Evolutionary conservation across 2,329 filamentous ascomycete genomes (phyloP).

Genomic region (Colletotrichum sp.): DNA sequence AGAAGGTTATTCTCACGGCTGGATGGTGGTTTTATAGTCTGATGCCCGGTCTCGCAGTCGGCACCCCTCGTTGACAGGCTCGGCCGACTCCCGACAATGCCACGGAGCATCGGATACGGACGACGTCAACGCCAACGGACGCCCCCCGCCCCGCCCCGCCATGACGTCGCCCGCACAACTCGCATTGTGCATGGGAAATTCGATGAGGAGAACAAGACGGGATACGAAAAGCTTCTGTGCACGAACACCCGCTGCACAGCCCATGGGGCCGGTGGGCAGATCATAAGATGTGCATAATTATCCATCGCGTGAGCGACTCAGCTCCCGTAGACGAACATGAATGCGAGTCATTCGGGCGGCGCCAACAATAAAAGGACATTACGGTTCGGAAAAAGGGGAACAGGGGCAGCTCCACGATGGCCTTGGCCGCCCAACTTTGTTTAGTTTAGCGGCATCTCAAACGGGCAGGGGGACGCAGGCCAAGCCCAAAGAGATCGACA

Average conservation of each 20-base stretch:
- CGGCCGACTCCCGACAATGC: no score
- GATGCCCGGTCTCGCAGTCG: no score
- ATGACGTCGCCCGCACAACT: background rate
- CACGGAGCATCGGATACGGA: no score
- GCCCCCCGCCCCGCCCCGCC: no score
- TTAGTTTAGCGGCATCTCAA: background rate
- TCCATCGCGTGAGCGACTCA: background rate
- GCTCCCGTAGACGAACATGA: background rate
- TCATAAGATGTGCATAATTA: background rate
- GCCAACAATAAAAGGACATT: conserved; percentile 11
- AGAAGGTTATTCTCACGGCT: no score
- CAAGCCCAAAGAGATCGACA: conserved; percentile 4
- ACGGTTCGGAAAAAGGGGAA: background rate
- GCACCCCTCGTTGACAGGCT: no score
- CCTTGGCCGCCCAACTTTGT: background rate
- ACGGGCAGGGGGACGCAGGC: background rate
- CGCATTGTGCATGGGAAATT: background rate
- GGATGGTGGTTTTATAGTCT: no score
- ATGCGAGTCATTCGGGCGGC: conserved; percentile 10
- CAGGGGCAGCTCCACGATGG: background rate
- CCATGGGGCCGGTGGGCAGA: background rate
- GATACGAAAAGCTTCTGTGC: background rate
- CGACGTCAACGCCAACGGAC: no score
- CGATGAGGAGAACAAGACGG: background rate
- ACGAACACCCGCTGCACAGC: background rate